These are phyloP conservation scores for Chrysanthemum makinoi DNA, from an alignment of 129 eudicot genomes.

Conservation along the genomic window DNA sequence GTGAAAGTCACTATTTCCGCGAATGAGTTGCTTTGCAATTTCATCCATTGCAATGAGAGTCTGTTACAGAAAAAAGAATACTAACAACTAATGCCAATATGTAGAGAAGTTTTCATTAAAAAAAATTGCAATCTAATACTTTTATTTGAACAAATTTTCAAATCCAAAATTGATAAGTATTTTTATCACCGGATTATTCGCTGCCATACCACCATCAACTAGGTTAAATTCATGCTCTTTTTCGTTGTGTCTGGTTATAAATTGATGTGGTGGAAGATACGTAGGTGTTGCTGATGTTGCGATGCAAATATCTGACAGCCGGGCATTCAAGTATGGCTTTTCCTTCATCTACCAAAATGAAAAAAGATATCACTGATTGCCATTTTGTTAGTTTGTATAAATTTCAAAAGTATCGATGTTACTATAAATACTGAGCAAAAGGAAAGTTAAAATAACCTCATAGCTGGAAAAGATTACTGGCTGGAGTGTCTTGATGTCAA, in stretches of 20 bases:
- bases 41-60: slow-evolving; percentile 47
- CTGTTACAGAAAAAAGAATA: slow-evolving; percentile 16
- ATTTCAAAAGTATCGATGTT: slow-evolving; percentile 1
- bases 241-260: slow-evolving; percentile 16
- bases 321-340: slow-evolving; percentile 31
- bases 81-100: background rate
- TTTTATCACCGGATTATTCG: slow-evolving; percentile 47
- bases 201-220: slow-evolving; percentile 53
- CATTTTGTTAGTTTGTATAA: too few species aligned
- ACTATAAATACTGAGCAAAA: background rate
- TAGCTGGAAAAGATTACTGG: slow-evolving; percentile 44
- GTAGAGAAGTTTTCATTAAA: too few species aligned
- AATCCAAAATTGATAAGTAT: background rate
- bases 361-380: background rate
- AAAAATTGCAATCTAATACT: too few species aligned
- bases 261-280: slow-evolving; percentile 39
- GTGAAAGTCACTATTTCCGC: slow-evolving; percentile 14
- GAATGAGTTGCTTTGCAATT: slow-evolving; percentile 32
- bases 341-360: slow-evolving; percentile 24
- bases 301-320: slow-evolving; percentile 46
- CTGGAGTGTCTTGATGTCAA: slow-evolving; percentile 38
- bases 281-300: slow-evolving; percentile 52
- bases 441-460: slow-evolving; percentile 14
- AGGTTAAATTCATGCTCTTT: slow-evolving; percentile 28
- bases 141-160: background rate